Evolutionary conservation across 2,329 filamentous ascomycete species (phyloP).

Genomic region (Paraconiothyrium sp.): DNA sequence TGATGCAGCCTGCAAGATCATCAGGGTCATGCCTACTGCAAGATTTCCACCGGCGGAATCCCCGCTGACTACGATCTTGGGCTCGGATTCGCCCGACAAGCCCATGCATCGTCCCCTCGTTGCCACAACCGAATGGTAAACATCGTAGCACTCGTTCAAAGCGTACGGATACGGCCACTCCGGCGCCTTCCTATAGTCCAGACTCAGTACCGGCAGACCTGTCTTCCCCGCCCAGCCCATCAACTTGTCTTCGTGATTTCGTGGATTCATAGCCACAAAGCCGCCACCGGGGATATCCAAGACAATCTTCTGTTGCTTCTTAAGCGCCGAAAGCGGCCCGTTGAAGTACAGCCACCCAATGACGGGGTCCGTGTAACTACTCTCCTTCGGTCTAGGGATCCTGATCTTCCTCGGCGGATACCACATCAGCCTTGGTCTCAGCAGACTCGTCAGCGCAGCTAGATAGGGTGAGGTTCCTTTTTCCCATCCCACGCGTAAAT

Average conservation of each 20-base stretch:
- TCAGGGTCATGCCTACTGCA: slow-evolving; percentile 81
- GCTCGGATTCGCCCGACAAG: slow-evolving; percentile 70
- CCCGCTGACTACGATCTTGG: slow-evolving; percentile 77
- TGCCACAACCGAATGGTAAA: slow-evolving; percentile 77
- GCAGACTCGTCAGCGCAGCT: slow-evolving; percentile 72
- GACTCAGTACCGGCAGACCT: slow-evolving; percentile 85
- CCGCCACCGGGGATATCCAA: slow-evolving; percentile 93
- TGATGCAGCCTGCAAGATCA: slow-evolving; percentile 82
- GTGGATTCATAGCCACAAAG: slow-evolving; percentile 96
- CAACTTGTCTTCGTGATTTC: slow-evolving; percentile 92
- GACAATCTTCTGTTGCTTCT: slow-evolving; percentile 79
- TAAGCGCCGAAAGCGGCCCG: slow-evolving; percentile 80
- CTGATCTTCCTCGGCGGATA: slow-evolving; percentile 84
- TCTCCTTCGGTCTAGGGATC: slow-evolving; percentile 81
- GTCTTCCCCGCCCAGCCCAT: slow-evolving; percentile 91
- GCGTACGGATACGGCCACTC: slow-evolving; percentile 87
- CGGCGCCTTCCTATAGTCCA: slow-evolving; percentile 90
- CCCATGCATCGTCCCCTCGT: slow-evolving; percentile 80
- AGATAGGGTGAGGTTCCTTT: slow-evolving; percentile 92
- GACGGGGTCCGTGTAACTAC: slow-evolving; percentile 84
- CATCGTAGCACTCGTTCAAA: slow-evolving; percentile 87
- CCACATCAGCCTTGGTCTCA: slow-evolving; percentile 80
- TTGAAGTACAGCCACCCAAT: slow-evolving; percentile 94
- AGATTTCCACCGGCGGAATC: slow-evolving; percentile 87
- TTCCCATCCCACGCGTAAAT: slow-evolving; percentile 93